Evolutionary conservation across 2,329 filamentous ascomycete species (phyloP), one percentile per base, ranked within the genome.

Genomic region (Colletotrichum nymphaeae): DNA sequence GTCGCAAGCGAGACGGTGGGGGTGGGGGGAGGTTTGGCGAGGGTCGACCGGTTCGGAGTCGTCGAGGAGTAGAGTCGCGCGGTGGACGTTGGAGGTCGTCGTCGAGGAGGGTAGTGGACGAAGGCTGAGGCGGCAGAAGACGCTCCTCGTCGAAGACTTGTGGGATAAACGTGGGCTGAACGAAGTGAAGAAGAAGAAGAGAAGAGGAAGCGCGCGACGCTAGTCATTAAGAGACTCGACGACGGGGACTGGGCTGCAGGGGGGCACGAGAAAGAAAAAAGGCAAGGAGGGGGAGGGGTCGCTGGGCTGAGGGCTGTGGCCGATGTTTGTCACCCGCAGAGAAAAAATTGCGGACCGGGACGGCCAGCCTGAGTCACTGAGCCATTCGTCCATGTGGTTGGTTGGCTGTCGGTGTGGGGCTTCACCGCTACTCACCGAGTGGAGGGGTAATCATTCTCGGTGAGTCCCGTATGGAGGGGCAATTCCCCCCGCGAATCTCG

Each of bases 161-260:
- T 6, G 37, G 60, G 30, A 26, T 71, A 62, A 70, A 70, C 46
- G 60, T 55, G 16, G 42, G 46, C 55, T 32, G 55, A 22, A 57
- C 67, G 71, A 71, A 73, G 60, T 66, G 66, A 69, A 73, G 59
- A 72, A 73, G 59, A 53, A 64, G 66, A 56, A 60, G 67, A 58
- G 56, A 60, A 70, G 26, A 73, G 24, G 56, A 66, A 66, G 60
- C 71, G 71, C 67, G 62, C 60, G 46, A 73, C 71, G 62, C 71
- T 73, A 65, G 71, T 73, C 71, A 73, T 73, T 62, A 69, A 73
- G 70, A 65, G 55, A 64, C 53, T 70, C 62, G 66, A 59, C 37
- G 59, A 49, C 11, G 26, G 26, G 60, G 6, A 8, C 24, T 46
- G 49, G 32, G 28, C 28, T 46, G 49, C 46, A 64, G 49, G 59